Percentiles rank a stretch among this genome's conserved stretches.
These are phyloP conservation scores for Colletotrichum sp. DNA, from an alignment of 2,329 filamentous ascomycete species.

Conservation along the genomic window DNA sequence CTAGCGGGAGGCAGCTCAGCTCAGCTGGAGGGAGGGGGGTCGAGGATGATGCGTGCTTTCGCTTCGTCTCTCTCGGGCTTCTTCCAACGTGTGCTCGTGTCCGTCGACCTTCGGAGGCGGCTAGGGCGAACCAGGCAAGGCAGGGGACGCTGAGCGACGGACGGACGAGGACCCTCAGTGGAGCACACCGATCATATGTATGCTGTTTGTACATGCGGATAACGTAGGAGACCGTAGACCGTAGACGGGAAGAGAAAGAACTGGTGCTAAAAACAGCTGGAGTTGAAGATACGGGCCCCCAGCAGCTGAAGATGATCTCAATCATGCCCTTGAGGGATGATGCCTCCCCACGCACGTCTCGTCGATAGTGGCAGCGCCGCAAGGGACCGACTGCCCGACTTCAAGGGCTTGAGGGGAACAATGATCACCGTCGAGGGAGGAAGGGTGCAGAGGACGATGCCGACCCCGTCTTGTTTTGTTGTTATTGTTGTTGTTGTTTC, in stretches of 20 bases:
- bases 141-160: background rate
- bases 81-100: background rate
- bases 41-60: background rate
- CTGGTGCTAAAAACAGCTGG: background rate
- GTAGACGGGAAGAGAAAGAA: background rate
- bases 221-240: background rate
- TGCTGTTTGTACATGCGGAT: background rate
- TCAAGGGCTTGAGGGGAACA: background rate
- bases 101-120: background rate
- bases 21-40: background rate
- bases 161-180: slow-evolving; percentile 2
- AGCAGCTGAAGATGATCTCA: background rate
- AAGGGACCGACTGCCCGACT: background rate
- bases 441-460: background rate
- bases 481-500: background rate
- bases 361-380: slow-evolving; percentile 4
- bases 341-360: slow-evolving; percentile 7
- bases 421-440: background rate
- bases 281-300: background rate
- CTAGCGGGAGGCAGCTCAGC: background rate
- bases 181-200: background rate
- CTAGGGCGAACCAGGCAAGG: background rate
- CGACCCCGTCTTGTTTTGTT: background rate
- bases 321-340: background rate
- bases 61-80: background rate